A percentile compares a stretch with the other conserved stretches of the same genome.
These are phyloP conservation scores for Tuber magnatum DNA, from an alignment of 495 filamentous ascomycete genomes.

Conservation along the genomic window DNA sequence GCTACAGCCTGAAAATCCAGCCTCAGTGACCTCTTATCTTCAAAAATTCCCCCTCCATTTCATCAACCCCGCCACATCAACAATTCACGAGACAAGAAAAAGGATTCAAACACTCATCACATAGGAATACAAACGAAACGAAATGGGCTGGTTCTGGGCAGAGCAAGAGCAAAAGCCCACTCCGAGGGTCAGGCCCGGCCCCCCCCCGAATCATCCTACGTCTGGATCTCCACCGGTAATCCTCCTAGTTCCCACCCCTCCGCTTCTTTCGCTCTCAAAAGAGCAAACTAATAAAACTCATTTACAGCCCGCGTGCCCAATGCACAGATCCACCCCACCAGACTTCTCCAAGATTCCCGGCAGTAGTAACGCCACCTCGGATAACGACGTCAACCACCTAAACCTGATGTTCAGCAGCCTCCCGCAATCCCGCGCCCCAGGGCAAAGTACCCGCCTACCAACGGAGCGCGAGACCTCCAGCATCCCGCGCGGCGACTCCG, in stretches of 20 bases:
- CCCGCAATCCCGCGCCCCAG: conserved; percentile 65
- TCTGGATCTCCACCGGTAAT: conserved; percentile 62
- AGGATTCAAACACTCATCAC: background rate
- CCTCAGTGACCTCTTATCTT: background rate
- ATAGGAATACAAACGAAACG: conserved; percentile 5
- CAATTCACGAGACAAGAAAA: background rate
- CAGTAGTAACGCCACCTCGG: conserved; percentile 45
- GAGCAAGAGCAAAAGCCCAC: conserved; percentile 51
- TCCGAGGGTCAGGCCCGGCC: conserved; percentile 41
- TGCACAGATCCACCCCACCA: conserved; percentile 60
- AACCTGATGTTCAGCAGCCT: conserved; percentile 92
- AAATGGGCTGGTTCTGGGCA: conserved; percentile 99
- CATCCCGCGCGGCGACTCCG: conserved; percentile 68
- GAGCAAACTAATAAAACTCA: conserved; percentile 2
- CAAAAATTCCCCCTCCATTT: background rate
- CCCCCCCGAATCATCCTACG: conserved; percentile 36
- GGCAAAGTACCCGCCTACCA: conserved; percentile 66
- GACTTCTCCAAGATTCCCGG: conserved; percentile 44
- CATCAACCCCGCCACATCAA: background rate
- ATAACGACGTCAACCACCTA: conserved; percentile 75
- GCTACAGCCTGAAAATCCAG: background rate
- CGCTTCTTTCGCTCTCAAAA: background rate
- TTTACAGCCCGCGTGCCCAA: conserved; percentile 74
- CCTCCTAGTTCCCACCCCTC: conserved; percentile 20
- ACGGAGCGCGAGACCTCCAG: conserved; percentile 71